These are phyloP conservation scores for Alternaria arbusti DNA, from an alignment of 2,329 filamentous ascomycete genomes.

Conservation along the genomic window DNA sequence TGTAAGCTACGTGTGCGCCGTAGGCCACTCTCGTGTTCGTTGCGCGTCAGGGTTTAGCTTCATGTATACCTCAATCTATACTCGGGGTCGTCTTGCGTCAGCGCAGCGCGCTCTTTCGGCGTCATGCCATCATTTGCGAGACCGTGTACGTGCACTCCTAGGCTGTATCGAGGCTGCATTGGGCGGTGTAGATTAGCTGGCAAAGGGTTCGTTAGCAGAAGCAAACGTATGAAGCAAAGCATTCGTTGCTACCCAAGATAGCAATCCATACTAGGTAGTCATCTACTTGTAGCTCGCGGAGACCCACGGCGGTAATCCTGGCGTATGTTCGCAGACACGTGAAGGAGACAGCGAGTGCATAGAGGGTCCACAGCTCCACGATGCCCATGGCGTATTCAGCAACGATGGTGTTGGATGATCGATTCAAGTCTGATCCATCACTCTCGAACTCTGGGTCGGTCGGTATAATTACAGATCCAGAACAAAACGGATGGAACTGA, in stretches of 20 bases:
- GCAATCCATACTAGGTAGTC: not conserved
- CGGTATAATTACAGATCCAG: not conserved
- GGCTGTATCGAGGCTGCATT: not conserved
- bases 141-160: not conserved
- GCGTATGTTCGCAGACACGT: not conserved
- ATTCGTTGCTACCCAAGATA: not conserved
- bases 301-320: not conserved
- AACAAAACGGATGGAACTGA: not conserved
- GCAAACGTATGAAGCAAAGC: not conserved
- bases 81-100: not conserved
- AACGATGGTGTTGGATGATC: not conserved
- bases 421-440: not conserved
- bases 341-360: not conserved
- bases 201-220: not conserved
- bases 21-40: too few species aligned
- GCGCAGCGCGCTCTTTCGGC: not conserved
- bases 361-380: not conserved
- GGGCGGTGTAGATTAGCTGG: not conserved
- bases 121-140: not conserved
- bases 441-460: not conserved
- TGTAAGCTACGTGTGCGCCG: not conserved
- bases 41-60: fast-evolving
- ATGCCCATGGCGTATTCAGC: not conserved
- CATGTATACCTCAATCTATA: not conserved
- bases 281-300: not conserved